Base-by-base conservation (phyloP, 805 yeast genomes). In the Ogataea chonburiensis region DNA sequence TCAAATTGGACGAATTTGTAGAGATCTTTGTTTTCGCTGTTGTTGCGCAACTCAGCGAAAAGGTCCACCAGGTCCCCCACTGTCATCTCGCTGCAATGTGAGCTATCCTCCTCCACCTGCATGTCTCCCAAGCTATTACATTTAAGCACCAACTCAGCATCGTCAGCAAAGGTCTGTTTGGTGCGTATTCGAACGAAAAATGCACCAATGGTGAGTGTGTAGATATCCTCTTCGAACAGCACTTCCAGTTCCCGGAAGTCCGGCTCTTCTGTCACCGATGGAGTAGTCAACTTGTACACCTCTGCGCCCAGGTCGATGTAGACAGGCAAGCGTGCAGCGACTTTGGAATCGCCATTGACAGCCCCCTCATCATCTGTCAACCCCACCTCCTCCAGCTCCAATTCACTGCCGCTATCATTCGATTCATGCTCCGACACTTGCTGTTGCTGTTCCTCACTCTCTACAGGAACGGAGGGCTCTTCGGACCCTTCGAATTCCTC, bases 221-320 rank as follows among this genome's bases (percentile, higher is more conserved):
- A 23, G 8, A 48, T 38, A 8, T 45, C 39, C 5, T 37, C 25
- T 3, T 28, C 40, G 22, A 53, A 57, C 13, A 58, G 37, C 9
- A 43, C 45, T 11, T 43, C 47, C 21, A 48, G 39, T 14, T 42
- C 56, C 40, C 28, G 37, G 34, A 50, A 57, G 45, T 49, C 51
- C 11, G 49, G 33, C 17, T 55, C 58, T 34, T 56, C 59, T 8
- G 38, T 28, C 8, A 28, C 31, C 0, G 38, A 18, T 2, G 60
- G 57, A 6, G 40, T 34, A 18, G 49, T 42, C 10, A 58, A 31
- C 32, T 56, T 57, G 37, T 47, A 49, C 10, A 58, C 51, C 17
- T 49, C 49, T 5, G 43, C 49, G 15, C 59, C 57, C 9, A 53
- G 34, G 28, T 58, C 62, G 12, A 58, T 40, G 31, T 56, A 58